Base-by-base conservation (phyloP, 495 filamentous ascomycete genomes). In the Penicillium salamii region DNA sequence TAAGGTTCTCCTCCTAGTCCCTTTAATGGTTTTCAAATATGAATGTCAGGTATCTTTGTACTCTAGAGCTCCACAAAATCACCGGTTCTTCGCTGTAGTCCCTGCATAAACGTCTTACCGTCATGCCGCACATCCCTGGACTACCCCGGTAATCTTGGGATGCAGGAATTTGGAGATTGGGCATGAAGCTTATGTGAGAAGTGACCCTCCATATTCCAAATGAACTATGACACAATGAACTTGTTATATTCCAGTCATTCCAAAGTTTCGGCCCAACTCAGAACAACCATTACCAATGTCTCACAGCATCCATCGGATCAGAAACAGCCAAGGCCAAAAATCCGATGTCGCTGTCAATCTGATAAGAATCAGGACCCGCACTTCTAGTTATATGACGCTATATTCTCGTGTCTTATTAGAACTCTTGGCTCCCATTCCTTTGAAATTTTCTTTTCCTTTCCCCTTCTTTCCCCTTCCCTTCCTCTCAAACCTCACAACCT, bases 261-360 rank as follows among this genome's bases (percentile, higher is more conserved):
- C n/a, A n/a, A n/a, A 7, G 42, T 19, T 8, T 29, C 26, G 14
- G 36, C 3, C 20, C 36, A 5, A 23, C 15, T n/a, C 6, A 46
- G 26, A 28, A 38, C 15, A 29, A 29, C 17, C n/a, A n/a, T n/a
- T 38, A 19, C 12, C 18, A 32, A 14, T 38, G 15, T 21, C 29
- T 29, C 34, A 13, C 43, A 32, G 43, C 20, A 26, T 13, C 11
- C 21, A 26, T 32, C 26, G 43, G 44, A 53, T 49, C 37, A 20
- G 51, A 49, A 46, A 60, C 53, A 31, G 47, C 47, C 28, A 50
- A 42, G 21, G 35, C 45, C 23, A 40, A 33, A 26, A 28, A 40
- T 40, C 46, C 46, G 46, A 48, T 39, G 36, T 48, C 46, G 46
- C 36, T 40, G 37, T 39, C 26, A 38, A 48, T 48, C 46, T 48